Evolutionary conservation across 2,329 filamentous ascomycete species (phyloP).

Genomic region (Cercospora sp.): DNA sequence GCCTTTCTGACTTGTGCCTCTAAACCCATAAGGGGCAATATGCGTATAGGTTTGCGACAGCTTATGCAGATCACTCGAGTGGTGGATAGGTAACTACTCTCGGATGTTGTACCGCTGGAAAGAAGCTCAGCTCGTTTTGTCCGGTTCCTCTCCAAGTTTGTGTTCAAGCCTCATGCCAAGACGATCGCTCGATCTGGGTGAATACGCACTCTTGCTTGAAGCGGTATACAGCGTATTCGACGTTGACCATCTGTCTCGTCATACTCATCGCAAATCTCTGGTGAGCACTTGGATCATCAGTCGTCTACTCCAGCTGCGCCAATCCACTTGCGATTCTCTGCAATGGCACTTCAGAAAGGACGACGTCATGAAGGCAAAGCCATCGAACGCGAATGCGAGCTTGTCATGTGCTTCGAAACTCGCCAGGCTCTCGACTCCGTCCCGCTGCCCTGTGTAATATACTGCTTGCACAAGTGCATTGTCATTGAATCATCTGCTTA

Average conservation of each 20-base stretch:
- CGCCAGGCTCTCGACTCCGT: background rate
- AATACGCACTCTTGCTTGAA: background rate
- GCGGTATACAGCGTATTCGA: background rate
- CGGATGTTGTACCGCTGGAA: too few species aligned
- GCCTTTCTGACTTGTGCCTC: background rate
- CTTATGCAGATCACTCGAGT: background rate
- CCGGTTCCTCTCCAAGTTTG: background rate
- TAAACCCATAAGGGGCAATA: background rate
- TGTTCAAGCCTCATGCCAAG: background rate
- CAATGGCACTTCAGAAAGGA: background rate
- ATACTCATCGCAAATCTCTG: background rate
- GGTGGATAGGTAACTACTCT: too few species aligned
- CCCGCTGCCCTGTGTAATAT: background rate
- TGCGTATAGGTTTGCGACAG: background rate
- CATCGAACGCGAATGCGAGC: background rate
- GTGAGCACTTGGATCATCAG: background rate
- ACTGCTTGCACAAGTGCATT: background rate
- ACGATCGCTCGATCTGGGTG: background rate
- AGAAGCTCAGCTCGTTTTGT: background rate
- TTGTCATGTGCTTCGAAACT: background rate
- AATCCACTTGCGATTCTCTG: background rate
- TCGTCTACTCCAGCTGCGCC: background rate
- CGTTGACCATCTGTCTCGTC: background rate
- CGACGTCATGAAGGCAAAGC: background rate
- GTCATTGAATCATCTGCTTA: background rate